Evolutionary conservation across 805 yeast species (phyloP), one percentile per base, ranked within the genome.

Genomic region (Geotrichum ghanense): DNA sequence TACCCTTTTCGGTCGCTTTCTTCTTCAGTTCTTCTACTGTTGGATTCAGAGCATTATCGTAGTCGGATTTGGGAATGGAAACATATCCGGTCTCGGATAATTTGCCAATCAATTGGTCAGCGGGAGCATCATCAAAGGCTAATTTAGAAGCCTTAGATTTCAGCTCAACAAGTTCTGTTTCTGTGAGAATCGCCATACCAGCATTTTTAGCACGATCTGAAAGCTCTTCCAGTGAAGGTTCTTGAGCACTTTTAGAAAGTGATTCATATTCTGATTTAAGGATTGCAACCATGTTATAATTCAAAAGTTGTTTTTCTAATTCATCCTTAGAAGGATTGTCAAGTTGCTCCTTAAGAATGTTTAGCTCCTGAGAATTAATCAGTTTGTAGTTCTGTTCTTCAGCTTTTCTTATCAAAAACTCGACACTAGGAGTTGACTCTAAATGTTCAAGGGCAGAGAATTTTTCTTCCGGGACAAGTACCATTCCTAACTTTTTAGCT

Each of bases 221-320:
- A 25, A 64, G 44, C 22, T 56, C 56, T 5, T 54, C 58, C n/a
- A 48, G 44, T 34, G 58, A 45, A 4, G 71, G 69, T 14, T 47
- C 45, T 7, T 56, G 47, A 40, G 62, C 55, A 19, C 17, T 9
- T 19, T 31, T 31, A 31, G 17, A 31, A 31, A 31, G 37, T 31
- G 37, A 53, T 27, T 43, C 22, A 27, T 43, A 34, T 16, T 23
- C 26, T 10, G 26, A 34, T 7, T 12, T 40, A 9, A 43, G 39
- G 17, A 45, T 40, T 2, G 27, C 43, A 16, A 16, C 16, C 23
- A 21, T 25, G 22, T 43, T 31, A 31, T n/a, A 12, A n/a, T 31
- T 31, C 19, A 9, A 24, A 16, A 56, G 59, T 53, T 49, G 41
- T 7, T 37, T 43, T 22, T 47, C 44, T 12, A 60, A 39, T 21